These are phyloP conservation scores for Erigeron philadelphicus DNA, from an alignment of 140 eudicot species.

Conservation along the genomic window DNA sequence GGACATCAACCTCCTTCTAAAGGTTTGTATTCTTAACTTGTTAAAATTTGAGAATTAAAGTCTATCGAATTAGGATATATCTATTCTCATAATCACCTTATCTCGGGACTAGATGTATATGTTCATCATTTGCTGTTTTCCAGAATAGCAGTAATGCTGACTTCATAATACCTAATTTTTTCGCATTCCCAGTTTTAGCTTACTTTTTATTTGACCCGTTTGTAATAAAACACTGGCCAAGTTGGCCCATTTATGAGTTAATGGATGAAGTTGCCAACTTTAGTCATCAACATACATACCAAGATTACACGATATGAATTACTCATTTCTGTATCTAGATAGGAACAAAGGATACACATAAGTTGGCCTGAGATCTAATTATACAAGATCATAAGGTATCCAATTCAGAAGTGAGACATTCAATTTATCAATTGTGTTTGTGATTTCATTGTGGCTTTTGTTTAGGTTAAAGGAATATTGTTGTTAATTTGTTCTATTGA, in stretches of 20 bases:
- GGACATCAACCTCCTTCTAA: constrained; percentile 47
- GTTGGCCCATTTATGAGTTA: not conserved
- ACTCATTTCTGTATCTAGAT: not conserved
- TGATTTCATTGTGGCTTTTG: not conserved
- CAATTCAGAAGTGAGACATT: not conserved
- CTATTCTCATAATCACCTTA: not conserved
- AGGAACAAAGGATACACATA: not conserved
- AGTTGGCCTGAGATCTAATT: not conserved
- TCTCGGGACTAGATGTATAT: constrained; percentile 7
- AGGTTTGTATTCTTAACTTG: constrained; percentile 40
- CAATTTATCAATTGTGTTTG: not conserved
- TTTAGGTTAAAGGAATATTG: not conserved
- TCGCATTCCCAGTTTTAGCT: no score
- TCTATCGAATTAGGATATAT: constrained; percentile 5
- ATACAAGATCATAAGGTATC: not conserved
- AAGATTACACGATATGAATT: not conserved
- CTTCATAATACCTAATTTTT: no score
- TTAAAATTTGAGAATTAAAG: constrained; percentile 19
- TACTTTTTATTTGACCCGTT: not conserved
- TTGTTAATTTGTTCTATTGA: constrained; percentile 22
- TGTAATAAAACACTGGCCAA: not conserved
- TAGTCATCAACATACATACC: constrained; percentile 12
- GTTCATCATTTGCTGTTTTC: not conserved
- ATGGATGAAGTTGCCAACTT: not conserved
- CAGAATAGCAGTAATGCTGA: not conserved